A percentile compares a stretch with the other conserved stretches of the same genome.
These are phyloP conservation scores for Botrytis paeoniae DNA, from an alignment of 2,329 filamentous ascomycete species.

Conservation along the genomic window DNA sequence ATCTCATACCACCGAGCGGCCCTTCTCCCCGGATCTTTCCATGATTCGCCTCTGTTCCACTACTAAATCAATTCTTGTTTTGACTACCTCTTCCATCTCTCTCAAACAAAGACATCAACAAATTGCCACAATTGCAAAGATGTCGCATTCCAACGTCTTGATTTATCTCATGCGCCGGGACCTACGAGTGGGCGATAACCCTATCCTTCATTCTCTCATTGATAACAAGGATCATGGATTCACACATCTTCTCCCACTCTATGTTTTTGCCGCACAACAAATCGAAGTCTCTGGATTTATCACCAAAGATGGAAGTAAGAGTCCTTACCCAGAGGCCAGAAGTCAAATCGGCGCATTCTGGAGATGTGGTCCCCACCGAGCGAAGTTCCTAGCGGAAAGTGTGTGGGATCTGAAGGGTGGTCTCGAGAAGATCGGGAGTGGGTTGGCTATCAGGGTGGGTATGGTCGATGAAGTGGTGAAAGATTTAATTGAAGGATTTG, in stretches of 20 bases:
- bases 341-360: slow-evolving; percentile 66
- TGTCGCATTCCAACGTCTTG: slow-evolving; percentile 51
- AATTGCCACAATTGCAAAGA: slow-evolving; percentile 22
- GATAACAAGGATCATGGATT: slow-evolving; percentile 51
- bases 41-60: slow-evolving; percentile 7
- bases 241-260: slow-evolving; percentile 70
- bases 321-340: slow-evolving; percentile 66
- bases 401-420: slow-evolving; percentile 69
- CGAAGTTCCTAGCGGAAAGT: slow-evolving; percentile 68
- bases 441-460: slow-evolving; percentile 63
- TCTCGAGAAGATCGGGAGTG: slow-evolving; percentile 57
- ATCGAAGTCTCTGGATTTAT: slow-evolving; percentile 74
- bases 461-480: slow-evolving; percentile 56
- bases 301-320: slow-evolving; percentile 43
- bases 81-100: background rate
- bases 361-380: slow-evolving; percentile 70
- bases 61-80: slow-evolving; percentile 3
- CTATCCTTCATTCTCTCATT: slow-evolving; percentile 60
- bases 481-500: slow-evolving; percentile 52
- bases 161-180: slow-evolving; percentile 73
- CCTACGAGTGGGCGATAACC: slow-evolving; percentile 71
- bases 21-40: slow-evolving; percentile 1
- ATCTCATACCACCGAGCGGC: background rate
- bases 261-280: slow-evolving; percentile 66
- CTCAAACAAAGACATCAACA: background rate